phyloP scores from a whole-genome alignment of 305 asterid species.

The Fraxinus latifolia region DNA sequence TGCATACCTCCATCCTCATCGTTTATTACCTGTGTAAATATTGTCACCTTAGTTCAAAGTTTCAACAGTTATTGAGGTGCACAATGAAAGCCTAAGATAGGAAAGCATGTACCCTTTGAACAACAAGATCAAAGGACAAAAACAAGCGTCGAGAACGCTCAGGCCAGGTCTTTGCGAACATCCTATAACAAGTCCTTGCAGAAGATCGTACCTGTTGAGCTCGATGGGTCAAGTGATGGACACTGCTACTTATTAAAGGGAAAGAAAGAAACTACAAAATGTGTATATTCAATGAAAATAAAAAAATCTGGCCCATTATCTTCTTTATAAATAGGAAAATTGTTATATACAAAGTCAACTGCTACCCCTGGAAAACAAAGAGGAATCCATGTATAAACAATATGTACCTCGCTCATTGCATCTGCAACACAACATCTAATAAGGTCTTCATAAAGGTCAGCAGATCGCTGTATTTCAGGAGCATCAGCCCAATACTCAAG shows the following conservation, averaged over 20 bases:
- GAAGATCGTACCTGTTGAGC: slow-evolving; percentile 85
- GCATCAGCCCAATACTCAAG: slow-evolving; percentile 99
- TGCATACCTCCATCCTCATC: slow-evolving; percentile 99
- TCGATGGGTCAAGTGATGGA: slow-evolving; percentile 21
- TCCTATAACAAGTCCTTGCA: slow-evolving; percentile 91
- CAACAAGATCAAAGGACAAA: slow-evolving; percentile 82
- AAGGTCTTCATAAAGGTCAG: slow-evolving; percentile 94
- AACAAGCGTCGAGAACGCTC: slow-evolving; percentile 94
- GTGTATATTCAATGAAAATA: background rate
- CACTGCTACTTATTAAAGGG: slow-evolving; percentile 19
- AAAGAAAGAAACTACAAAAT: slow-evolving; percentile 13
- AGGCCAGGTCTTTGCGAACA: slow-evolving; percentile 99
- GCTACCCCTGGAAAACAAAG: slow-evolving; percentile 12
- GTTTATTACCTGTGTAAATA: slow-evolving; percentile 63
- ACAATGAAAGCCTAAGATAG: slow-evolving; percentile 12
- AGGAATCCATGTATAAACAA: slow-evolving; percentile 22
- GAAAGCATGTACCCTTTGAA: slow-evolving; percentile 73
- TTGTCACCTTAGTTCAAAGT: slow-evolving; percentile 24
- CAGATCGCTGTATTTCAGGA: slow-evolving; percentile 94
- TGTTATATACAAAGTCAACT: background rate
- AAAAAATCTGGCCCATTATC: background rate
- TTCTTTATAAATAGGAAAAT: background rate
- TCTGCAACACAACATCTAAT: slow-evolving; percentile 93
- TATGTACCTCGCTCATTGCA: slow-evolving; percentile 94
- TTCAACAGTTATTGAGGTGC: slow-evolving; percentile 17